Conservation (phyloP, 345 rosid genomes). For the Abelmoschus esculentus region DNA sequence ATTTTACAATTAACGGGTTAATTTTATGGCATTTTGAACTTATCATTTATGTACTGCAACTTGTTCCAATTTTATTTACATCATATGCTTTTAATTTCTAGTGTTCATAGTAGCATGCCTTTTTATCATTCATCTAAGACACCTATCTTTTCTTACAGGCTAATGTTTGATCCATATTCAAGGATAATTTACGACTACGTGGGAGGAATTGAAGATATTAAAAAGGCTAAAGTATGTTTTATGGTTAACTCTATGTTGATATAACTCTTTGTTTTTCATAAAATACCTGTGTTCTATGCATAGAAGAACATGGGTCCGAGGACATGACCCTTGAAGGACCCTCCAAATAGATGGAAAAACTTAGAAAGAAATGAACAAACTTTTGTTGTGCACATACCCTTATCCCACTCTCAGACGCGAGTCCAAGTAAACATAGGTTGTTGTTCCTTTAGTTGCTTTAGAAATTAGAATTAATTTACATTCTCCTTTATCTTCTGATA, state of each 20-base stretch:
- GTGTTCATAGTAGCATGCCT: not conserved
- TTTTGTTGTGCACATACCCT: not conserved
- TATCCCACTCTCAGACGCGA: not conserved
- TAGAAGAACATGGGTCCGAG: not conserved
- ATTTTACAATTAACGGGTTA: slow-evolving; percentile 93
- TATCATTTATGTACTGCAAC: slow-evolving; percentile 6
- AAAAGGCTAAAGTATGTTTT: slow-evolving; percentile 87
- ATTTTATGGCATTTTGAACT: slow-evolving; percentile 14
- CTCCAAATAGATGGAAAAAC: not conserved
- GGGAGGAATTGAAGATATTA: slow-evolving; percentile 86
- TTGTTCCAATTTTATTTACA: slow-evolving; percentile 24
- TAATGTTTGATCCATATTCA: slow-evolving; percentile 90
- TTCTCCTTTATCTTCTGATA: slow-evolving; percentile 18
- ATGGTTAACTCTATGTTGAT: not conserved
- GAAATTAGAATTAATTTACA: slow-evolving; percentile 1
- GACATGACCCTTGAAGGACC: not conserved
- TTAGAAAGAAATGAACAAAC: not conserved
- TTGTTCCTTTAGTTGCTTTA: slow-evolving; percentile 21
- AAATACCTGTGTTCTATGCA: not conserved
- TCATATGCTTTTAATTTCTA: slow-evolving; percentile 22
- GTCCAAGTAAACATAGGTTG: not conserved
- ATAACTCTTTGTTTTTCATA: not conserved
- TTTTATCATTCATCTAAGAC: slow-evolving; percentile 1
- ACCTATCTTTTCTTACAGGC: slow-evolving; percentile 33
- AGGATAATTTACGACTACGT: slow-evolving; percentile 73